Evolutionary conservation across 768 basidiomycete genomes (phyloP).

Genomic region (Chlorophyllum brunneum): DNA sequence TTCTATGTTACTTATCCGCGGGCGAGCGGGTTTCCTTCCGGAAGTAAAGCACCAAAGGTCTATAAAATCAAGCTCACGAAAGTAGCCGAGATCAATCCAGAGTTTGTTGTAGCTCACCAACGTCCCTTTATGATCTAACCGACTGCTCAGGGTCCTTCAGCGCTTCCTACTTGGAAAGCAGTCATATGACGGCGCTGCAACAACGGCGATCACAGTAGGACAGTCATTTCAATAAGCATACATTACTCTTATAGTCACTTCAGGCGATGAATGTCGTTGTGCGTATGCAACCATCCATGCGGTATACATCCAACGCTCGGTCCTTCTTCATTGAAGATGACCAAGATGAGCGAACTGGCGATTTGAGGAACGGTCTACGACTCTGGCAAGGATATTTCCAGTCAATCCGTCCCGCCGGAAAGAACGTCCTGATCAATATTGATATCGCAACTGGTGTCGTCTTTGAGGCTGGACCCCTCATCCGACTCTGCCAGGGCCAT

Average conservation of each 20-base stretch:
- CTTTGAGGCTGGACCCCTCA: conserved; percentile 60
- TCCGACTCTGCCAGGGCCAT: conserved; percentile 43
- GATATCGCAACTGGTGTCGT: conserved; percentile 78
- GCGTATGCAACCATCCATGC: conserved; percentile 67
- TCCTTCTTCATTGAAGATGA: conserved; percentile 69
- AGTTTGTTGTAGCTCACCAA: conserved; percentile 19
- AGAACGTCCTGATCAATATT: conserved; percentile 65
- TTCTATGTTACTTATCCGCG: conserved; percentile 57
- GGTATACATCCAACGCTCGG: conserved; percentile 69
- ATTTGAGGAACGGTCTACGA: conserved; percentile 56
- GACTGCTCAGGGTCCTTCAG: conserved; percentile 44
- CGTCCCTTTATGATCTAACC: neutral
- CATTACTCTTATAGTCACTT: neutral
- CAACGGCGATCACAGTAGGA: conserved; percentile 58
- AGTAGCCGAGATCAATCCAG: conserved; percentile 41
- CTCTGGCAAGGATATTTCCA: conserved; percentile 84
- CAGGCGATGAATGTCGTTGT: conserved; percentile 77
- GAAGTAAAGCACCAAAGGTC: conserved; percentile 52
- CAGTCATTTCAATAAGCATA: neutral
- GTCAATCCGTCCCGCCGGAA: conserved; percentile 65
- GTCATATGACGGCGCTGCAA: conserved; percentile 58
- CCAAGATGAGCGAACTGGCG: conserved; percentile 28
- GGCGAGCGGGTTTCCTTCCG: conserved; percentile 18
- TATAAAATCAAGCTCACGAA: conserved; percentile 63
- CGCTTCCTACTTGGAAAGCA: conserved; percentile 62